Percentiles rank a stretch among this genome's conserved stretches.
Conservation (phyloP, 2,329 filamentous ascomycete species). For the Aspergillus neoniger region DNA sequence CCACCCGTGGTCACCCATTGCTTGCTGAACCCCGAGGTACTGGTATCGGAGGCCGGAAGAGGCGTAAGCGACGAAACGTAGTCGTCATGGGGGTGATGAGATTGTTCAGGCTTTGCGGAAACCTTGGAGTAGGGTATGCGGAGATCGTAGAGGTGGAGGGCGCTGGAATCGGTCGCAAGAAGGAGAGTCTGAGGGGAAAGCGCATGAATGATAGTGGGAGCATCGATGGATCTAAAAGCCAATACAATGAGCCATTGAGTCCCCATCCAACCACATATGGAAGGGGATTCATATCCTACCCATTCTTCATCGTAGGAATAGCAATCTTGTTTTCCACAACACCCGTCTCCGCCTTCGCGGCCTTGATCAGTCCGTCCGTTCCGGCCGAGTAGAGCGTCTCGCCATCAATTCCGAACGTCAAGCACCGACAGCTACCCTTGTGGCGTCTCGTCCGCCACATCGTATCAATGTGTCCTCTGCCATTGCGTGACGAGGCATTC, state of each 20-base stretch:
- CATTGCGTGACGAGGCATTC: slow-evolving; percentile 53
- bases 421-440: slow-evolving; percentile 85
- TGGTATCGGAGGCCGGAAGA: slow-evolving; percentile 75
- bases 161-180: slow-evolving; percentile 85
- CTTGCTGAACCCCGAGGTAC: slow-evolving; percentile 85
- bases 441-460: slow-evolving; percentile 86
- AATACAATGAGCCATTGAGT: slow-evolving; percentile 7
- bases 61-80: slow-evolving; percentile 88
- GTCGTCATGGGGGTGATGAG: slow-evolving; percentile 84
- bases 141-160: slow-evolving; percentile 84
- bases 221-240: slow-evolving; percentile 55
- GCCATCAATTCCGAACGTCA: slow-evolving; percentile 79
- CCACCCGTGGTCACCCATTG: slow-evolving; percentile 95
- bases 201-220: slow-evolving; percentile 77
- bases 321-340: slow-evolving; percentile 78
- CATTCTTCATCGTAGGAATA: slow-evolving; percentile 59
- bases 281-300: slow-evolving; percentile 33
- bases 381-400: slow-evolving; percentile 63
- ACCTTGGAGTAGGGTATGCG: slow-evolving; percentile 61
- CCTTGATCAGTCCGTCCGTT: slow-evolving; percentile 65
- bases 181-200: slow-evolving; percentile 87
- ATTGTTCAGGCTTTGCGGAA: slow-evolving; percentile 69
- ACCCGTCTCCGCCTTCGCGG: slow-evolving; percentile 59
- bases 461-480: slow-evolving; percentile 75
- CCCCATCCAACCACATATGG: neutral